Conservation (phyloP, 805 yeast genomes). For the Pichia phayaonensis region DNA sequence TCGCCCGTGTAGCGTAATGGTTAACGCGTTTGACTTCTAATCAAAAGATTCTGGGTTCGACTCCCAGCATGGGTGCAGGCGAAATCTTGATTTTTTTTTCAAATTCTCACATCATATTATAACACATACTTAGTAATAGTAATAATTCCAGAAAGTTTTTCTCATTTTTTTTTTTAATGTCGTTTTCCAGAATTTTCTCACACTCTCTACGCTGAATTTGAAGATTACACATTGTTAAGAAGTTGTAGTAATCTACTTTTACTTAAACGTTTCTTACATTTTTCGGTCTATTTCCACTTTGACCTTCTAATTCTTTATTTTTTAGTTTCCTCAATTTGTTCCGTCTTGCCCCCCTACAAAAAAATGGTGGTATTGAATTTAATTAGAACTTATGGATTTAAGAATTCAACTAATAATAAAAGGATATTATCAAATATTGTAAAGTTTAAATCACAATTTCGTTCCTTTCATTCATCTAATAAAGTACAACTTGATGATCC, state of each 20-base stretch:
- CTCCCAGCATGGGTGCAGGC: conserved; percentile 40
- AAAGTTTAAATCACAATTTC: background rate
- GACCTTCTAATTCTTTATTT: background rate
- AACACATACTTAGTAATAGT: too few relatives aligned
- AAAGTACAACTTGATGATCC: conserved; percentile 52
- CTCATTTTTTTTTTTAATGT: background rate
- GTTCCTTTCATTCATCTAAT: conserved; percentile 37
- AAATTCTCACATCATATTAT: too few relatives aligned
- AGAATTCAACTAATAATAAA: background rate
- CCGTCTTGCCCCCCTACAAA: background rate
- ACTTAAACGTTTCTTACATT: background rate
- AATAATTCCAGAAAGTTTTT: too few relatives aligned
- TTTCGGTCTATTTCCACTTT: background rate
- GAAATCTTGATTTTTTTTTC: conserved; percentile 6
- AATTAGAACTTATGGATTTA: background rate
- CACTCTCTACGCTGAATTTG: background rate
- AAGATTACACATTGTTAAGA: background rate
- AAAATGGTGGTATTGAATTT: background rate
- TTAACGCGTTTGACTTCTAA: conserved; percentile 63
- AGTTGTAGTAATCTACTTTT: background rate
- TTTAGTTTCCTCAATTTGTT: background rate
- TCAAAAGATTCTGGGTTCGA: conserved; percentile 62
- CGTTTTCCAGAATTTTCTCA: background rate
- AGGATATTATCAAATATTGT: background rate
- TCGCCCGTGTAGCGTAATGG: conserved; percentile 58